Conservation (phyloP, 768 basidiomycete species). For the Serendipita indica region DNA sequence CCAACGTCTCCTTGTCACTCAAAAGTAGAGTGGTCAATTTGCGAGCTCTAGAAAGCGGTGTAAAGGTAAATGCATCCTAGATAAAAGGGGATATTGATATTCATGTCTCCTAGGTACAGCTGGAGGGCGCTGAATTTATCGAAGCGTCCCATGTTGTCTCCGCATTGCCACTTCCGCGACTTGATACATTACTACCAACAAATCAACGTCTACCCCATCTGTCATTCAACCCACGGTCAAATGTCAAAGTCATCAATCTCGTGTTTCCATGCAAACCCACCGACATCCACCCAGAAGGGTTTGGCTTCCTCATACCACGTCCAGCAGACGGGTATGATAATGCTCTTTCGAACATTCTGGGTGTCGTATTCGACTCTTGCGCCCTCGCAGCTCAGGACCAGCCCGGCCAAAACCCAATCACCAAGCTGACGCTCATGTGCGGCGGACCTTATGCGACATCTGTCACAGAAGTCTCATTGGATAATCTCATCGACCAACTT, state of each 20-base stretch:
- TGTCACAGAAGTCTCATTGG: slow-evolving; percentile 19
- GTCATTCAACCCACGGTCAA: slow-evolving; percentile 51
- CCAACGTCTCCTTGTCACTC: no score
- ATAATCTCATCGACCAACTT: slow-evolving; percentile 16
- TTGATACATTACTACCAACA: slow-evolving; percentile 31
- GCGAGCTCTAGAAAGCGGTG: slow-evolving; percentile 13
- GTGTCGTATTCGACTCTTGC: slow-evolving; percentile 82
- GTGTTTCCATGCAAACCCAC: slow-evolving; percentile 44
- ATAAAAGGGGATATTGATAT: not conserved
- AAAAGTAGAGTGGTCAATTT: not conserved
- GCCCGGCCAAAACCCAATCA: slow-evolving; percentile 25
- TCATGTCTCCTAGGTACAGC: not conserved
- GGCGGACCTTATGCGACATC: slow-evolving; percentile 56
- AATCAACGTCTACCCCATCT: slow-evolving; percentile 43
- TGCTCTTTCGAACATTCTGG: slow-evolving; percentile 41
- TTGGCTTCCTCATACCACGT: slow-evolving; percentile 88
- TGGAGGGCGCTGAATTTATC: slow-evolving; percentile 1
- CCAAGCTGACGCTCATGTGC: slow-evolving; percentile 82
- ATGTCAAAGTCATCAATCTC: slow-evolving; percentile 79
- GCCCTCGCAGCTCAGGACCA: slow-evolving; percentile 49
- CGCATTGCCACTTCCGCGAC: slow-evolving; percentile 47
- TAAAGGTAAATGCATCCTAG: slow-evolving; percentile 30
- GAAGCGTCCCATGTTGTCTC: slow-evolving; percentile 52
- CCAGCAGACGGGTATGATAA: slow-evolving; percentile 37
- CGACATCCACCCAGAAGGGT: slow-evolving; percentile 64